Conservation (phyloP, 2,329 filamentous ascomycete genomes). For the Aspergillus neoniger region DNA sequence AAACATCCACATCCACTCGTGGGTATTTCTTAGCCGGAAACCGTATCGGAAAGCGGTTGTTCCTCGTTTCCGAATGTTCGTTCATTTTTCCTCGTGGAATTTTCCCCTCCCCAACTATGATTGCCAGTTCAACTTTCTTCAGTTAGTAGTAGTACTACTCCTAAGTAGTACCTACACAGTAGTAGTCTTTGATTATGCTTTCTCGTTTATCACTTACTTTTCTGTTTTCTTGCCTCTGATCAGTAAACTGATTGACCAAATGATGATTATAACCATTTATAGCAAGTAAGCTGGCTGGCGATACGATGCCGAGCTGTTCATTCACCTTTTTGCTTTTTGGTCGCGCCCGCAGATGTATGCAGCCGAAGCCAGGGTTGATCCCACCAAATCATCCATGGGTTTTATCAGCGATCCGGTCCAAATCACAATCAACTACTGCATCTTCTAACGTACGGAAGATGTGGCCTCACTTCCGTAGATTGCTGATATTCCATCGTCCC, state of each 20-base stretch:
- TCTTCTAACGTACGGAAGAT: not conserved
- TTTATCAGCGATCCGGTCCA: not conserved
- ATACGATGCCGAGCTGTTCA: not conserved
- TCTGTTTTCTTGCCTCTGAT: not conserved
- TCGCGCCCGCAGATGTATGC: constrained; percentile 2
- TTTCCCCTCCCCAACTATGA: not conserved
- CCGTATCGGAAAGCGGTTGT: not conserved
- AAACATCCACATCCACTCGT: not conserved
- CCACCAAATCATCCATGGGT: not conserved
- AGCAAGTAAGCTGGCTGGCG: no score
- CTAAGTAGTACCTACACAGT: no score
- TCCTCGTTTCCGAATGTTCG: not conserved
- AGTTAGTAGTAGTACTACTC: not conserved
- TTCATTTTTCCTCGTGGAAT: not conserved
- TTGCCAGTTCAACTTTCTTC: not conserved
- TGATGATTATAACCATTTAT: not conserved
- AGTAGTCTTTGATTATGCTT: no score
- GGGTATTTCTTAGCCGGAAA: not conserved
- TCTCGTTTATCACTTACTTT: not conserved
- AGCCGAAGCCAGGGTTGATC: not conserved
- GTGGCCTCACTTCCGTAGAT: not conserved
- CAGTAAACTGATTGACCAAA: not conserved
- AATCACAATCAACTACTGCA: not conserved
- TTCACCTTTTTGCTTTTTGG: not conserved
- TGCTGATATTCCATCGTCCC: not conserved